Evolutionary conservation across 192 early-diverging fungal species (phyloP).

Genomic region (Entophlyctis luteolus): DNA sequence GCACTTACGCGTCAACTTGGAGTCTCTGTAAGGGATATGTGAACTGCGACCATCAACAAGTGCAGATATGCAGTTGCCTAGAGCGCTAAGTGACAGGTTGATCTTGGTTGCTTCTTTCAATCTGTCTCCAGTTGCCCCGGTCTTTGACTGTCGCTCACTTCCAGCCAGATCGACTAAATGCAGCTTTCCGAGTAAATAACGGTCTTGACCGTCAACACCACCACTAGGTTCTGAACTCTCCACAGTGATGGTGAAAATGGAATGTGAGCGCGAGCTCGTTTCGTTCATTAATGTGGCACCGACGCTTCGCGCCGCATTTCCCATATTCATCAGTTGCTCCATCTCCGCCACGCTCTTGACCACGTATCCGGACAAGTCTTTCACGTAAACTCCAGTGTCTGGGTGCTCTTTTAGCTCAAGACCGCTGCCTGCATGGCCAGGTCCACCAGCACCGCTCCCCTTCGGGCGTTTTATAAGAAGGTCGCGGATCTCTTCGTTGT

Average conservation of each 20-base stretch:
- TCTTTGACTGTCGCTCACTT: conserved; percentile 59
- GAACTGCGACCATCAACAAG: conserved; percentile 60
- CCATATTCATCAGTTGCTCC: conserved; percentile 50
- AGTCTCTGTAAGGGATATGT: conserved; percentile 63
- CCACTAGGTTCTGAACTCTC: conserved; percentile 46
- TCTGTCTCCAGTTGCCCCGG: conserved; percentile 58
- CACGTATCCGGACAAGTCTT: conserved; percentile 50
- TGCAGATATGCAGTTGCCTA: conserved; percentile 64
- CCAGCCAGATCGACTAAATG: conserved; percentile 64
- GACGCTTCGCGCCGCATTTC: conserved; percentile 56
- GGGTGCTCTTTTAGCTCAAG: conserved; percentile 63
- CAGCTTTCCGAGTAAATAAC: conserved; percentile 57
- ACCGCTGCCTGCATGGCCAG: neutral
- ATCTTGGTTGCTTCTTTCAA: conserved; percentile 66
- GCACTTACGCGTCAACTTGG: conserved; percentile 56
- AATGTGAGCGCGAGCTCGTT: conserved; percentile 55
- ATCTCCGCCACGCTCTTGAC: conserved; percentile 60
- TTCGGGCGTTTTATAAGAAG: conserved; percentile 39
- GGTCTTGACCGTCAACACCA: conserved; percentile 46
- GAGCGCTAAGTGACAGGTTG: conserved; percentile 56
- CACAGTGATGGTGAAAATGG: conserved; percentile 64
- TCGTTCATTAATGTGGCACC: conserved; percentile 66
- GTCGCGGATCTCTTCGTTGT: conserved; percentile 57
- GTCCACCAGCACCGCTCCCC: conserved; percentile 21
- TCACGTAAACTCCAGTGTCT: conserved; percentile 66